Conservation (phyloP, 805 yeast species). For the Saturnispora silvae region DNA sequence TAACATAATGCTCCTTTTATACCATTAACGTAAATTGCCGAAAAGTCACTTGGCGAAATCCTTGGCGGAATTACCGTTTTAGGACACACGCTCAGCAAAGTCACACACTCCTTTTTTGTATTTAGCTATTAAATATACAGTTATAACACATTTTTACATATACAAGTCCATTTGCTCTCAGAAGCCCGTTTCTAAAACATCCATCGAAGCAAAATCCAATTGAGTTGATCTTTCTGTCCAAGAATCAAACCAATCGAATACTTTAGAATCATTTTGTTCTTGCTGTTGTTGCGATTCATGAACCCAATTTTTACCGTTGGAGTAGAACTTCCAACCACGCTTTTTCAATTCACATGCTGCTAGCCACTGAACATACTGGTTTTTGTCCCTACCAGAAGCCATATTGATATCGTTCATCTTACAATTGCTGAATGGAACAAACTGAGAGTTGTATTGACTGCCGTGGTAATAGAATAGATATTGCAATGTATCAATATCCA, state of each 20-base stretch:
- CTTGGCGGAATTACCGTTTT: not conserved
- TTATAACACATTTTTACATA: not conserved
- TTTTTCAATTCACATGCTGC: slow-evolving; percentile 20
- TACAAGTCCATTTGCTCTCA: too few species aligned
- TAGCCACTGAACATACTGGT: slow-evolving; percentile 23
- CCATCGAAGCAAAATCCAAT: too few species aligned
- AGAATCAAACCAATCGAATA: slow-evolving; percentile 25
- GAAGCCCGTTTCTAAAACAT: too few species aligned
- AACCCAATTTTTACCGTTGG: slow-evolving; percentile 11
- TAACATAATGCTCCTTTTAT: not conserved
- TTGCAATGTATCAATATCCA: slow-evolving; percentile 81
- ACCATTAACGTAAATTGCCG: not conserved
- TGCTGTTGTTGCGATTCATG: too few species aligned
- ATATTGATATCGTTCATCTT: slow-evolving; percentile 23
- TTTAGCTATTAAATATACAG: too few species aligned
- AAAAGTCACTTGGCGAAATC: not conserved
- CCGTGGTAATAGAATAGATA: slow-evolving; percentile 79
- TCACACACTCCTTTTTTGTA: too few species aligned
- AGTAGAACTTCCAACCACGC: slow-evolving; percentile 13
- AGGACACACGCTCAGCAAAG: too few species aligned
- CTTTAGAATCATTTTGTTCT: slow-evolving; percentile 16
- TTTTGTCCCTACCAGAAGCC: slow-evolving; percentile 23
- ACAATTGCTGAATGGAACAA: slow-evolving; percentile 14
- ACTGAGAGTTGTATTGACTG: not conserved
- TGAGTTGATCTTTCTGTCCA: too few species aligned